A percentile compares a stretch with the other conserved stretches of the same genome.
phyloP scores from a whole-genome alignment of 2,329 filamentous ascomycete genomes.

The Cytospora mali region DNA sequence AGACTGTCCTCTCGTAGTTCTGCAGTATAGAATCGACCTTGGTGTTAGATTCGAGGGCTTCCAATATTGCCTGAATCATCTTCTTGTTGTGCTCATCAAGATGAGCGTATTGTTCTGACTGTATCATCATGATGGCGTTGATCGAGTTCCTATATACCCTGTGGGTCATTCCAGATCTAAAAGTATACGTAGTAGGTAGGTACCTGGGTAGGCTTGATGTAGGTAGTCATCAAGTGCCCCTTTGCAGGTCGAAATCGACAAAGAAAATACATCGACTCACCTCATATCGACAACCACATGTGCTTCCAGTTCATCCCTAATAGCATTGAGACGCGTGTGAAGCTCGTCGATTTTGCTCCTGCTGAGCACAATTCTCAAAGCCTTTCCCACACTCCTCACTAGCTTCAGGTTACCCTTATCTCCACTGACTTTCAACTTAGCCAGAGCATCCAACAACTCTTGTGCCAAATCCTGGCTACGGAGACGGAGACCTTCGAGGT shows the following conservation, averaged over 20 bases:
- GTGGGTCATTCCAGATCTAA: neutral
- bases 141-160: neutral
- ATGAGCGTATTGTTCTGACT: neutral
- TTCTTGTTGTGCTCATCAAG: neutral
- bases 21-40: neutral
- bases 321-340: neutral
- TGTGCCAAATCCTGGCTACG: neutral
- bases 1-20: neutral
- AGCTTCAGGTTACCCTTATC: neutral
- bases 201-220: too few relatives aligned
- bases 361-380: neutral
- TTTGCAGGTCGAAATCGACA: too few relatives aligned
- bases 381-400: neutral
- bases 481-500: neutral
- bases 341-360: neutral
- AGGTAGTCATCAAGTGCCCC: too few relatives aligned
- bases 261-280: neutral
- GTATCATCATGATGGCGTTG: neutral
- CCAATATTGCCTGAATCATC: neutral
- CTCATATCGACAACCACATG: neutral
- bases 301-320: neutral
- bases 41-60: neutral
- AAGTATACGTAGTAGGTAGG: neutral
- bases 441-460: neutral
- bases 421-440: neutral